Base-by-base conservation (phyloP, 164 flowering plant species). In the Umbellularia californica region DNA sequence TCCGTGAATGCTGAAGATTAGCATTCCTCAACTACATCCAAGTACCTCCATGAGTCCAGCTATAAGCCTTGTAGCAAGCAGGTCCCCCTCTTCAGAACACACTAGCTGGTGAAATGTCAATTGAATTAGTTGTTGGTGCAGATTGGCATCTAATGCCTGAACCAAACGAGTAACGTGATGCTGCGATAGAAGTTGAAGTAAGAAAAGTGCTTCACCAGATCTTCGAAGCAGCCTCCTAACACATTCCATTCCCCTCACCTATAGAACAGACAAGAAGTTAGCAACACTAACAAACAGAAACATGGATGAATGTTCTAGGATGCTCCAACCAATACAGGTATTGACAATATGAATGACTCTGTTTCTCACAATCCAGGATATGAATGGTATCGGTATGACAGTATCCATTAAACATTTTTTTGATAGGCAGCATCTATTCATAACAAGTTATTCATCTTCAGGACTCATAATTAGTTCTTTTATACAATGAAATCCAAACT, bases 191-290 rank as follows among this genome's bases (percentile, higher is more conserved):
- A 92, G 95, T 79, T 91, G 95, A 24, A 95, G 94, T 75, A 93
- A 70, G 81, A 88, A 93, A 58, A 95, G 81, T 55, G 98, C 99
- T 88, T 95, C 99, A 55, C 84, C 89, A 68, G 93, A 92, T 85
- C 98, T 88, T 70, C 90, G 92, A 66, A 95, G 93, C 86, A 95
- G 81, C 76, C 94, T 94, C 83, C 99, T 83, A 69, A 93, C 83
- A 75, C 98, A 93, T 78, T 95, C 99, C 94, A 93, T 92, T 66
- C 94, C 95, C 78, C 98, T 88, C 80, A 95, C 98, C 99, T 95
- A 86, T 58, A 66, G 22, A 80, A 67, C 20, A 75, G 63, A 52
- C 35, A 69, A 3, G 68, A 72, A 19, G 24, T 72, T 72, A 62
- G 72, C 33, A 55, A 19, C 60, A 55, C 20, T 55, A 55, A 68